Base-by-base conservation (phyloP, 768 basidiomycete species). In the Tricholoma hemisulphureum region DNA sequence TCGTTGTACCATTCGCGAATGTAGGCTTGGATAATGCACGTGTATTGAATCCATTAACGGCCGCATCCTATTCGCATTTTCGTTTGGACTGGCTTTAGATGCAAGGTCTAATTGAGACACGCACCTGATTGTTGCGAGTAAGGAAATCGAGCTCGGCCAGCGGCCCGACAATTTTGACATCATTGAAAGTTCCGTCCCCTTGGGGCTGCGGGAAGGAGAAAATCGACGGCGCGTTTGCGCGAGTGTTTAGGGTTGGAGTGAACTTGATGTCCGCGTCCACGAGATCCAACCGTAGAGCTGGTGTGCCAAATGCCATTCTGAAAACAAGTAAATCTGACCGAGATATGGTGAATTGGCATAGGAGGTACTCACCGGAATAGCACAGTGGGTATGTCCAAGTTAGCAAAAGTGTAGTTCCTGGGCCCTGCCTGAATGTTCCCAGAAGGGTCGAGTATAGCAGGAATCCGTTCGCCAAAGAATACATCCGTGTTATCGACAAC, bases 401-500 rank as follows among this genome's bases (percentile, higher is more conserved):
- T 73, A 0, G 69, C 71, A 58, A 83, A 81, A 2, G 82, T 79
- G 61, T 81, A 83, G 63, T 80, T 81, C 13, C 69, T 67, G 11
- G 80, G 69, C 7, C 53, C 70, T 1, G 56, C 61, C 61, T 82
- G 76, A 43, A 78, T 62, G 72, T 52, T 52, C 32, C 51, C 51
- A 23, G 31, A 16, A 3, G 51, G 21, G 10, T 52, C 51, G 7
- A 52, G 21, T n/a, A 52, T 10, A 13, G 18, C 69, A 2, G 83
- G 83, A 1, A 81, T 62, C 20, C 67, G 57, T 4, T 76, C 63
- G n/a, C 80, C 80, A 58, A 83, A 80, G 71, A 77, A 76, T 10
- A 58, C 57, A 49, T 79, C 73, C 1, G 80, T 82, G 67, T 78
- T 74, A 63, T 85, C 84, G 41, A 86, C 63, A 35, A 84, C 76